Percentiles rank a stretch among this genome's conserved stretches.
These are phyloP conservation scores for Pythium rhizo-oryzae DNA, from an alignment of 352 stramenopile genomes.

Conservation along the genomic window DNA sequence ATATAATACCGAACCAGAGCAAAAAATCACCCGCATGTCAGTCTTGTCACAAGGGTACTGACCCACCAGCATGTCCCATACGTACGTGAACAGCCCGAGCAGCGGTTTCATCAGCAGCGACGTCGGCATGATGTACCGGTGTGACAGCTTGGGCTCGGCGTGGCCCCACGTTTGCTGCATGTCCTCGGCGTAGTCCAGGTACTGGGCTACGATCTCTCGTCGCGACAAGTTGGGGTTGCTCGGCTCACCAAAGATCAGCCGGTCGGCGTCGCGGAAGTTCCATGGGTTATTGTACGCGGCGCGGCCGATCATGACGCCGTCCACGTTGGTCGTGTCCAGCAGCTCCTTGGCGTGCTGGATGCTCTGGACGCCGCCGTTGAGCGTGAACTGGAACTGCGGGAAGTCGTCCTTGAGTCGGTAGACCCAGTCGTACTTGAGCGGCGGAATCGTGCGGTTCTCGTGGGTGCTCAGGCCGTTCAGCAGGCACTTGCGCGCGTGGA, in stretches of 20 bases:
- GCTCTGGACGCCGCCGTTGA: constrained; percentile 97
- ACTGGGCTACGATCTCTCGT: constrained; percentile 80
- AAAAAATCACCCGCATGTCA: not conserved
- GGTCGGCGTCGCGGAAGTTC: constrained; percentile 87
- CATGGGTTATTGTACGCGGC: constrained; percentile 90
- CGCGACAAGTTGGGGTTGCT: constrained; percentile 84
- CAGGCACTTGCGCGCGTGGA: constrained; percentile 98
- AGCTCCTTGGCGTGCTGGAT: constrained; percentile 91
- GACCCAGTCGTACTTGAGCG: constrained; percentile 96
- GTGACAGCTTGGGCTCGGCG: constrained; percentile 41
- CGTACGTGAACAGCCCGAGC: constrained; percentile 68
- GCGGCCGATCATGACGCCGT: constrained; percentile 92
- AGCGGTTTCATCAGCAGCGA: constrained; percentile 82
- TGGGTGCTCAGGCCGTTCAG: constrained; percentile 95
- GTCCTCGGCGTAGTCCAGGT: constrained; percentile 86
- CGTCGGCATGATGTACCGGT: constrained; percentile 77
- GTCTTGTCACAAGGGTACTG: not conserved
- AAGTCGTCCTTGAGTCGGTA: constrained; percentile 95
- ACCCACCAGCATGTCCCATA: not conserved
- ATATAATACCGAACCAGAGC: constrained; percentile 3
- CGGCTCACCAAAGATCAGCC: constrained; percentile 74
- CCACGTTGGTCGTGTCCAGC: constrained; percentile 75
- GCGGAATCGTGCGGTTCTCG: constrained; percentile 98
- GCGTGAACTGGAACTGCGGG: constrained; percentile 94
- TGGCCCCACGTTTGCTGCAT: constrained; percentile 76